Evolutionary conservation across 1,284 basidiomycete genomes (phyloP), one percentile per base, ranked within the genome.

Genomic region (Rhodofomes roseus): DNA sequence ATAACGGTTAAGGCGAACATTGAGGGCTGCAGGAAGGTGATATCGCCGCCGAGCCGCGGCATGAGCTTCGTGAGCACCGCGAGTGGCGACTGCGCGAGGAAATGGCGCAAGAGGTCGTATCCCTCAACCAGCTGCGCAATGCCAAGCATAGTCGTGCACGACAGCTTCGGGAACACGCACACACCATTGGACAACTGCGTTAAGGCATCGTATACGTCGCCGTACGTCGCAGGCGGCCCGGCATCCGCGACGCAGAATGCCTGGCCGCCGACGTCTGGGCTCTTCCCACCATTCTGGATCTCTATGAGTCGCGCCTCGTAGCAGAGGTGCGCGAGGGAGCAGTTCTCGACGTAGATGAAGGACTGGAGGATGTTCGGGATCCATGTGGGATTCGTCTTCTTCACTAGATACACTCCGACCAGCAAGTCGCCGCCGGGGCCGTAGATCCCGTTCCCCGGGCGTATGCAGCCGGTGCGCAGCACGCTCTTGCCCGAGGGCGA

Each of bases 361-460:
- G 84, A 86, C 63, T 87, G 83, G 34, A 90, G 63, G 59, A 81
- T 78, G 63, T 77, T 76, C 1, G 68, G 63, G 29, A 84, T 77
- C 88, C 88, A 92, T 0, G 83, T 81, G 0, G 84, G 85, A 66
- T 87, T 89, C 57, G 73, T 70, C 66, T 80, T 74, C 39, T 84
- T 80, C 2, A 80, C 74, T 34, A 91, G 79, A 66, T 85, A 86
- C 16, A 81, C 80, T 12, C 81, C 86, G 57, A 81, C 82, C 12
- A 89, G 68, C 65, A 86, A 78, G 68, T 91, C 89, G 2, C 89
- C 89, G 25, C 88, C 82, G 1, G 88, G 84, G 1, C 89, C 89
- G 68, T 82, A 91, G 1, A 90, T 73, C 0, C 86, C 89, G 63
- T 91, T 91, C 0, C 89, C 88, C 2, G 90, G 89, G 16, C 90